These are phyloP conservation scores for Drechslerella dactyloides DNA, from an alignment of 2,329 filamentous ascomycete genomes.

Conservation along the genomic window DNA sequence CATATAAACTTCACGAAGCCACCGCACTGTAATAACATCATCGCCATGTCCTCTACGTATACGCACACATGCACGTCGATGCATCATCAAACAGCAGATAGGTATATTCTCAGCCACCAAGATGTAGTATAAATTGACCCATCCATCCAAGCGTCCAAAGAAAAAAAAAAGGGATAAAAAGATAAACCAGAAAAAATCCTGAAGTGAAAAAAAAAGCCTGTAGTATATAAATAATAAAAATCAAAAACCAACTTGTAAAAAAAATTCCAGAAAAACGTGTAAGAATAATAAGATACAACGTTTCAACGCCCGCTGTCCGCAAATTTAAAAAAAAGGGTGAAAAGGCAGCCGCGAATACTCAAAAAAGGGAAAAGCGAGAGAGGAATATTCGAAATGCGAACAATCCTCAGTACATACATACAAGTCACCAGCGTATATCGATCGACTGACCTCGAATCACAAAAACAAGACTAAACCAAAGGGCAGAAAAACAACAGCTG, in stretches of 20 bases:
- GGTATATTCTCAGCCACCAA: neutral
- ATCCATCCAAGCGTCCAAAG: neutral
- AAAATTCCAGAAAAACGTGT: slow-evolving; percentile 4
- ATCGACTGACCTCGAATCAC: no score
- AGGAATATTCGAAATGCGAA: neutral
- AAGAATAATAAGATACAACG: neutral
- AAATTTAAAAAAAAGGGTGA: slow-evolving; percentile 7
- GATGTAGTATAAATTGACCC: slow-evolving; percentile 8
- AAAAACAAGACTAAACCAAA: no score
- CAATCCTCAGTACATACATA: no score
- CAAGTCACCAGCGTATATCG: no score
- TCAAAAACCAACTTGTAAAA: neutral
- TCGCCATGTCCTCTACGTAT: no score
- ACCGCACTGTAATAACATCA: no score
- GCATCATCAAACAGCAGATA: neutral
- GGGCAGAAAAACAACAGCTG: no score
- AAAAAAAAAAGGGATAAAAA: no score
- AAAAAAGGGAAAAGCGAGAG: neutral
- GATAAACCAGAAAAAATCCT: slow-evolving; percentile 9
- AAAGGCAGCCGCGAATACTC: neutral
- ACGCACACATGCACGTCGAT: no score
- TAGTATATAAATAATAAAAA: slow-evolving; percentile 10
- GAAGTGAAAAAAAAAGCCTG: slow-evolving; percentile 9
- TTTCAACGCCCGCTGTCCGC: slow-evolving; percentile 47
- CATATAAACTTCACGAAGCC: no score